These are phyloP conservation scores for Backusella australiensis DNA, from an alignment of 192 early-diverging fungal species.

Conservation along the genomic window DNA sequence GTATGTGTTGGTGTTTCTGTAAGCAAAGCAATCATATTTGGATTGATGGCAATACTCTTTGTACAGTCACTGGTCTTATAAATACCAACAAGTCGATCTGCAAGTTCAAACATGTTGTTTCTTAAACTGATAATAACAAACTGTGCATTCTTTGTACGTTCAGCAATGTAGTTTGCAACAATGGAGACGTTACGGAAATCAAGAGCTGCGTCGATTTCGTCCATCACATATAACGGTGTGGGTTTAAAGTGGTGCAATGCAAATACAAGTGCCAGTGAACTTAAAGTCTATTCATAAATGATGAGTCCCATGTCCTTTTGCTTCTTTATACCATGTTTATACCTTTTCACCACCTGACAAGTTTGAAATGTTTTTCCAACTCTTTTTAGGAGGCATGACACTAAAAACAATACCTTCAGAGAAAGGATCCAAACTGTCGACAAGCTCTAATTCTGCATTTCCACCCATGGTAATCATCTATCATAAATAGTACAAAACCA, in stretches of 20 bases:
- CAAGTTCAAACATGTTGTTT: conserved; percentile 99
- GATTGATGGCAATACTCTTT: conserved; percentile 75
- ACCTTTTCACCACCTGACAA: conserved; percentile 99
- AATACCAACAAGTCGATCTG: conserved; percentile 96
- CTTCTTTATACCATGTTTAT: conserved; percentile 1
- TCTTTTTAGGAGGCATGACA: conserved; percentile 99
- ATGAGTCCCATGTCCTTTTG: not conserved
- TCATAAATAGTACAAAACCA: not conserved
- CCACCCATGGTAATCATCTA: conserved; percentile 97
- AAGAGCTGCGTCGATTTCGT: conserved; percentile 98
- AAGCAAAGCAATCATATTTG: conserved; percentile 31
- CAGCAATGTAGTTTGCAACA: conserved; percentile 98
- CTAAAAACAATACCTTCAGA: conserved; percentile 98
- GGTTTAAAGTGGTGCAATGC: conserved; percentile 99
- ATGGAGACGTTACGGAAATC: conserved; percentile 99
- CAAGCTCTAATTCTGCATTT: conserved; percentile 96
- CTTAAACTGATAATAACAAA: conserved; percentile 98
- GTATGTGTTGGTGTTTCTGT: conserved; percentile 12
- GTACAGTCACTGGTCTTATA: conserved; percentile 95
- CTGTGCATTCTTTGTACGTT: conserved; percentile 95
- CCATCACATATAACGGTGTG: conserved; percentile 99
- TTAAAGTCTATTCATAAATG: conserved; percentile 66
- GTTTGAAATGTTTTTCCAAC: conserved; percentile 99
- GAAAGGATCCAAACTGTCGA: conserved; percentile 97
- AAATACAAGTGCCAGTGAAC: conserved; percentile 98